Evolutionary conservation across 306 rosid species (phyloP), one percentile per base, ranked within the genome.

Genomic region (Inga leiocalycina): DNA sequence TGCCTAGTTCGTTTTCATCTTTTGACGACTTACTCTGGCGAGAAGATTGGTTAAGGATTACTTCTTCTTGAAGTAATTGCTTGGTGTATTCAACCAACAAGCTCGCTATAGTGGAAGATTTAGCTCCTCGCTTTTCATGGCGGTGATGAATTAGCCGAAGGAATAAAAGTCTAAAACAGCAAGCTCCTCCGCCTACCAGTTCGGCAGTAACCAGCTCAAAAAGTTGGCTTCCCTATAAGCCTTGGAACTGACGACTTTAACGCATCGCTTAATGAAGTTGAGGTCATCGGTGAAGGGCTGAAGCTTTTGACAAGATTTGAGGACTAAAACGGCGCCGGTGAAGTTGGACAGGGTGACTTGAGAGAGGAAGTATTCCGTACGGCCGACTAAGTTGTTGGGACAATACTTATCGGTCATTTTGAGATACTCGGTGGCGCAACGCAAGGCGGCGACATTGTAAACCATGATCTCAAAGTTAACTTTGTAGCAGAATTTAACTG

Each of bases 161-260:
- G 84, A 89, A 5, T 81, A 83, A 0, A 92, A 80, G 66, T 89
- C 93, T 15, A 96, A 78, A 0, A 87, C 77, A 3, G 93, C 84
- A 4, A 96, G 91, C 73, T 93, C 98, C 87, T 92, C 93, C 22
- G 93, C 87, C 99, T 98, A 96, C 99, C 97, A 92, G 17, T 91
- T 92, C 70, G 93, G 91, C 20, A 94, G 97, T 6, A 97, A 78
- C 0, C 91, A 88, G 82, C 91, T 90, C 0, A 97, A 97, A 46
- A 91, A 92, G 37, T 77, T 92, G 2, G 93, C 90, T 79, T 96
- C 99, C 20, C 85, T 85, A 73, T 90, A 90, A 5, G 86, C 93
- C 91, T 88, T 89, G 12, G 87, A 66, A n/a, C 88, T 85, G 14
- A 82, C 83, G 0, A 85, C 89, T 3, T 93, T 94, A 1, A 93